These are phyloP conservation scores for Colletotrichum acutatum DNA, from an alignment of 2,329 filamentous ascomycete genomes.

Conservation along the genomic window DNA sequence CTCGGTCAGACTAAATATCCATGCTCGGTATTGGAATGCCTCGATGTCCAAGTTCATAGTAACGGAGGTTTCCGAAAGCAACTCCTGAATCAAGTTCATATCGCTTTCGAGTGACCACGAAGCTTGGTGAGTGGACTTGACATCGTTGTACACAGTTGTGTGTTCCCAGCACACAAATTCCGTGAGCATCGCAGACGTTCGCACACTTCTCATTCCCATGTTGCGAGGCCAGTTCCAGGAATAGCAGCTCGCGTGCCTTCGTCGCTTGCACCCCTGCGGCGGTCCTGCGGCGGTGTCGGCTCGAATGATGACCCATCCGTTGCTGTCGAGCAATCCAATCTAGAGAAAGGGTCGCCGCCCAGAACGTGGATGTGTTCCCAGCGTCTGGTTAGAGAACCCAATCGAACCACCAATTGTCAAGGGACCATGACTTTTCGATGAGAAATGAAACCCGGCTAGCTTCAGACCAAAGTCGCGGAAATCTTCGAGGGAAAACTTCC, in stretches of 20 bases:
- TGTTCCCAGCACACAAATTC: background rate
- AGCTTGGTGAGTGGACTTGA: background rate
- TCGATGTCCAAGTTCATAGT: background rate
- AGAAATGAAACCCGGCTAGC: constrained; percentile 4
- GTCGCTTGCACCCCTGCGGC: background rate
- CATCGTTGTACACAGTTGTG: background rate
- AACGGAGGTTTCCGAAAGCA: background rate
- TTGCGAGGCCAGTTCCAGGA: constrained; percentile 9
- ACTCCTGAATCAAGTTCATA: too few relatives aligned
- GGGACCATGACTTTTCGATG: background rate
- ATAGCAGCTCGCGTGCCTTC: constrained; percentile 2
- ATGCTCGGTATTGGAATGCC: background rate
- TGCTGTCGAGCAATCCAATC: constrained; percentile 8
- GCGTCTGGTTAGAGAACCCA: background rate
- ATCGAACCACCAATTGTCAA: background rate
- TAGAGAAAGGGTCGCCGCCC: constrained; percentile 9
- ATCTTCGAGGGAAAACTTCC: background rate
- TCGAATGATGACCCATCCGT: background rate
- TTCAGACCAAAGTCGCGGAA: background rate
- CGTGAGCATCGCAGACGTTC: background rate
- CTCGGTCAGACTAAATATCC: background rate
- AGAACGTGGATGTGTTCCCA: background rate
- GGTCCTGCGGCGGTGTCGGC: constrained; percentile 8
- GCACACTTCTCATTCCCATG: background rate
- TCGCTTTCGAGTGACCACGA: background rate